phyloP scores from a whole-genome alignment of 2,329 filamentous ascomycete species.

The Diplodia corticola region DNA sequence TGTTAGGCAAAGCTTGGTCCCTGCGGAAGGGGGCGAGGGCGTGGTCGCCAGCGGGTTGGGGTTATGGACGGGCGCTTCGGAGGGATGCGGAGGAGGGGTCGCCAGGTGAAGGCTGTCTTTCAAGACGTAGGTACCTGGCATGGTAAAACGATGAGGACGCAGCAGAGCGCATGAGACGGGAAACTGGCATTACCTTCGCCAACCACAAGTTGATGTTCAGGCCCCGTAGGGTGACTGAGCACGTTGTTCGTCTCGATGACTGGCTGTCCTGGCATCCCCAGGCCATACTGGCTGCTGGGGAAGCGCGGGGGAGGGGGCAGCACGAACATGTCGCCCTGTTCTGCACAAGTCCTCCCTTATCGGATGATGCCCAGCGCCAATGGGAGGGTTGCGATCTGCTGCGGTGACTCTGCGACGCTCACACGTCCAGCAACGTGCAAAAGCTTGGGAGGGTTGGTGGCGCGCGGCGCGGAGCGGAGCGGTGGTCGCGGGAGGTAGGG shows the following conservation, averaged over 20 bases:
- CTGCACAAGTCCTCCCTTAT: conserved; percentile 15
- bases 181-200: conserved; percentile 72
- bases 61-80: conserved; percentile 82
- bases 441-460: conserved; percentile 11
- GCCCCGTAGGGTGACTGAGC: conserved; percentile 73
- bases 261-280: conserved; percentile 23
- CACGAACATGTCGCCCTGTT: conserved; percentile 18
- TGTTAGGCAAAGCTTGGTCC: conserved; percentile 80
- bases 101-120: conserved; percentile 90
- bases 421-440: conserved; percentile 13
- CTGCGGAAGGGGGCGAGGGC: conserved; percentile 77
- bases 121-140: conserved; percentile 78
- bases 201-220: conserved; percentile 86
- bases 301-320: conserved; percentile 49
- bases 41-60: conserved; percentile 88
- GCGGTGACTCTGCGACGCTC: conserved; percentile 11
- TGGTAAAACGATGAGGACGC: conserved; percentile 30
- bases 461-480: background rate
- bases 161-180: background rate
- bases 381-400: conserved; percentile 12
- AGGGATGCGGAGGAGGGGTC: conserved; percentile 92
- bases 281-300: conserved; percentile 64
- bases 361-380: conserved; percentile 18
- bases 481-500: conserved; percentile 15
- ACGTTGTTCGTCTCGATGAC: conserved; percentile 93